These are phyloP conservation scores for Phaeomoniella chlamydospora DNA, from an alignment of 2,329 filamentous ascomycete genomes.

Conservation along the genomic window DNA sequence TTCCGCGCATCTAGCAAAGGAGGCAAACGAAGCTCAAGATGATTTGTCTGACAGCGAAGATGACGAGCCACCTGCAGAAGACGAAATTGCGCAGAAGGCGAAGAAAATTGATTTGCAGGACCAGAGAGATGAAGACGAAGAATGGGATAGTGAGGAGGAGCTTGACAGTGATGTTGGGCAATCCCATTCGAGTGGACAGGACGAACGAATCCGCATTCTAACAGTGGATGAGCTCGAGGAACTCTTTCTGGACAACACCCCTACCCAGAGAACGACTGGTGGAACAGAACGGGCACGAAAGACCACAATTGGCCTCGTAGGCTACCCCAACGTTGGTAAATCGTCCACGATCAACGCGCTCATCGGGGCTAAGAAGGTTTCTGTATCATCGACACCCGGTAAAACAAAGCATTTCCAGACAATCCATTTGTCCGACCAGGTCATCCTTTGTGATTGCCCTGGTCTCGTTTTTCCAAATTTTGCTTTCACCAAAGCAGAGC, in stretches of 20 bases:
- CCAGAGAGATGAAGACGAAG: constrained; percentile 17
- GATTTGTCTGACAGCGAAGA: constrained; percentile 14
- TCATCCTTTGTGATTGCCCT: constrained; percentile 92
- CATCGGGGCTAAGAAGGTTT: constrained; percentile 97
- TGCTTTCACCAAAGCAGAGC: constrained; percentile 85
- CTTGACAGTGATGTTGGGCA: constrained; percentile 18
- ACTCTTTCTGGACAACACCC: constrained; percentile 67
- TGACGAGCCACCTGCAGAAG: constrained; percentile 31
- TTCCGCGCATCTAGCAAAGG: constrained; percentile 82
- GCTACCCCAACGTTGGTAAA: constrained; percentile 98
- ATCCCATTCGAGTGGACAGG: constrained; percentile 19
- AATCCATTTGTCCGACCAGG: constrained; percentile 77
- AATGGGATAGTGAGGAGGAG: constrained; percentile 15
- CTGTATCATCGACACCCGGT: constrained; percentile 88
- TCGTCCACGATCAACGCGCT: constrained; percentile 98
- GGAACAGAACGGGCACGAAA: constrained; percentile 42
- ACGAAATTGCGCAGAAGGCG: constrained; percentile 30
- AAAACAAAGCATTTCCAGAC: constrained; percentile 99
- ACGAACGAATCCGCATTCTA: constrained; percentile 56
- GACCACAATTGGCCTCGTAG: constrained; percentile 82
- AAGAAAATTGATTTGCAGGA: constrained; percentile 32
- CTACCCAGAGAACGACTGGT: constrained; percentile 26
- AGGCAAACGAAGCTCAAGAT: constrained; percentile 58
- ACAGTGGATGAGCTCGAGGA: constrained; percentile 86
- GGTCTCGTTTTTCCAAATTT: constrained; percentile 99